These are phyloP conservation scores for Colletotrichum horii DNA, from an alignment of 2,329 filamentous ascomycete genomes.

Conservation along the genomic window DNA sequence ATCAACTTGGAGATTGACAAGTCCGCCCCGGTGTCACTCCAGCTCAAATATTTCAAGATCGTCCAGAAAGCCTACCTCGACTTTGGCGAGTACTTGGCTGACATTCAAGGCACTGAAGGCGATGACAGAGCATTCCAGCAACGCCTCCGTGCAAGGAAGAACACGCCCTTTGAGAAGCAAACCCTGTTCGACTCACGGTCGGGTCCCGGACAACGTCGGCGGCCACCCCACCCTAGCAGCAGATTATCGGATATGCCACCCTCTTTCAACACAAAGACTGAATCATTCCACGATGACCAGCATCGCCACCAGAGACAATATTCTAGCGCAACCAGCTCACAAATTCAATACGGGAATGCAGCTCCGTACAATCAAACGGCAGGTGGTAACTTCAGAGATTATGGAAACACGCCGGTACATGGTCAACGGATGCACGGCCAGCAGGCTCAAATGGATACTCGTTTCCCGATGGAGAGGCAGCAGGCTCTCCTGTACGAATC, in stretches of 20 bases:
- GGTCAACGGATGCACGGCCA: neutral
- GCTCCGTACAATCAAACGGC: fast-evolving
- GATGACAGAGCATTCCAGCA: neutral
- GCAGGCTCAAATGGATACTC: neutral
- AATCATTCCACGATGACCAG: fast-evolving
- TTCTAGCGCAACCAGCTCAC: neutral
- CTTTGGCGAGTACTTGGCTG: neutral
- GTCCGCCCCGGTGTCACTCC: fast-evolving
- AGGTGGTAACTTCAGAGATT: neutral
- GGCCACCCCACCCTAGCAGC: fast-evolving
- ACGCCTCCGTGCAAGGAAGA: neutral
- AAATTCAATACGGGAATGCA: fast-evolving
- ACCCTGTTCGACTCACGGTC: fast-evolving
- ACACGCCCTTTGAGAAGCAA: neutral
- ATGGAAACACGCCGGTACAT: fast-evolving
- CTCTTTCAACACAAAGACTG: neutral
- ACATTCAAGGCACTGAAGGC: neutral
- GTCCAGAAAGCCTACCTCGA: neutral
- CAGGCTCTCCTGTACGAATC: neutral
- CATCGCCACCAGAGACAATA: neutral
- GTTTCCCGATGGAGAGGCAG: neutral
- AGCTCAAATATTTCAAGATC: neutral
- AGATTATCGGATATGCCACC: neutral
- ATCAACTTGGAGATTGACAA: neutral
- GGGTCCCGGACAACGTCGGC: neutral